A percentile compares a stretch with the other conserved stretches of the same genome.
Evolutionary conservation across 768 basidiomycete genomes (phyloP).

Genomic region (Stropharia rugosoannulata): DNA sequence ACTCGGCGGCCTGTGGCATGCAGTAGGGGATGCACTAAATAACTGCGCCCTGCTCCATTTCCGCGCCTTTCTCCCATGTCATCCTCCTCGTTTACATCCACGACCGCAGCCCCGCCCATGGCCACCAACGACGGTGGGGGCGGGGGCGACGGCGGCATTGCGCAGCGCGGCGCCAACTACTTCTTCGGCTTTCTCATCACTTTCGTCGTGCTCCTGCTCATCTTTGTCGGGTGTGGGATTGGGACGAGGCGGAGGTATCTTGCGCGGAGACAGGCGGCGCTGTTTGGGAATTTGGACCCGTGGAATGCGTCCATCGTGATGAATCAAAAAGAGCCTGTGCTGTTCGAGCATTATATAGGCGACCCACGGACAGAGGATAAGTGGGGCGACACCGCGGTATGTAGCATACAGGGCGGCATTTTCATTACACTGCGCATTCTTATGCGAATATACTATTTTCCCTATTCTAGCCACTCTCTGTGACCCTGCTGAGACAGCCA

Average conservation of each 20-base stretch:
- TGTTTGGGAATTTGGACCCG: constrained; percentile 14
- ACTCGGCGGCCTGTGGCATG: background rate
- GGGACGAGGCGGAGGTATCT: constrained; percentile 41
- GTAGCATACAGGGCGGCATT: background rate
- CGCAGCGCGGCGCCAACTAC: constrained; percentile 38
- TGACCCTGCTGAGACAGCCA: constrained; percentile 12
- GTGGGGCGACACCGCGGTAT: constrained; percentile 24
- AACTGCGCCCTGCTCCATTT: background rate
- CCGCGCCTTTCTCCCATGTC: constrained; percentile 2
- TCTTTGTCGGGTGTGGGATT: constrained; percentile 53
- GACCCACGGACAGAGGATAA: constrained; percentile 2
- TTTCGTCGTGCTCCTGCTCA: constrained; percentile 44
- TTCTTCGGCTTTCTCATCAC: constrained; percentile 55
- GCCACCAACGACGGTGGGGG: background rate
- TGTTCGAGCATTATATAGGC: constrained; percentile 10
- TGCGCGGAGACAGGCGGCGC: constrained; percentile 23
- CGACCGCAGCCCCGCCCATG: background rate
- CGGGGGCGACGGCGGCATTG: constrained; percentile 13
- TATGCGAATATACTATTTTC: background rate
- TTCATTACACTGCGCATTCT: background rate
- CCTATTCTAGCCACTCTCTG: constrained; percentile 22
- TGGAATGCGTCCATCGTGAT: constrained; percentile 12
- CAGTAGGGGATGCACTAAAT: background rate
- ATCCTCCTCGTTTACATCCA: constrained; percentile 1
- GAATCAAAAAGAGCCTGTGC: constrained; percentile 7